Evolutionary conservation across 768 basidiomycete genomes (phyloP), one percentile per base, ranked within the genome.

Genomic region (Russula griseocarnosa): DNA sequence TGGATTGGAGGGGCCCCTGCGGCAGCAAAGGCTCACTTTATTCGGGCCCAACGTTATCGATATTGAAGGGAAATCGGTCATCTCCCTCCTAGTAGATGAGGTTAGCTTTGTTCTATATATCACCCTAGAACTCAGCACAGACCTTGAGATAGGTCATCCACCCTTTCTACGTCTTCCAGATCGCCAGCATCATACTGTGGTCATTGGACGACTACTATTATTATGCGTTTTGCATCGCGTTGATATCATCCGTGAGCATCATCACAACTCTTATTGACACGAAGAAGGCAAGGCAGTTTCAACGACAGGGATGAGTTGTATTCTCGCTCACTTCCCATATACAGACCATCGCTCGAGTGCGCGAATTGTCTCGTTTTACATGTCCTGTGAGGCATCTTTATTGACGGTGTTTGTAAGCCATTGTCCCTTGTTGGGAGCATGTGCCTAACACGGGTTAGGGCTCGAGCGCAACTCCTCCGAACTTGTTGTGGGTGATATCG

Each of bases 111-210:
- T 42, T n/a, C 11, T 42, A 14, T 56, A 22, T 38, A 18, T 32
- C 9, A 6, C 11, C 22, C 6, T 3, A 55, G 49, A 46, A 58
- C 40, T 57, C 62, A 28, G 56, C 13, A 56, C 34, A 3, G 22
- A 38, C 38, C 5, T n/a, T 13, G n/a, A 6, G 22, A 3, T 66
- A 87, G 93, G 85, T 97, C 51, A 88, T 98, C 44, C 96, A 98
- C 72, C 97, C 97, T 0, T 98, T 98, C 76, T 98, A 98, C 72
- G 88, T 99, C 60, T 99, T 99, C 72, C 97, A 99, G 81, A 87
- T 98, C 68, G 93, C 93, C 55, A 97, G 94, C 68, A 90, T 98
- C 69, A 78, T 91, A 44, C 77, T 99, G 7, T 99, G 97, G 97
- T 89, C 90, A 1, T 70, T 98, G 58, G 97, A 99, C 68, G 83